Conservation (phyloP, 1,284 basidiomycete species). For the Marasmius sp. region DNA sequence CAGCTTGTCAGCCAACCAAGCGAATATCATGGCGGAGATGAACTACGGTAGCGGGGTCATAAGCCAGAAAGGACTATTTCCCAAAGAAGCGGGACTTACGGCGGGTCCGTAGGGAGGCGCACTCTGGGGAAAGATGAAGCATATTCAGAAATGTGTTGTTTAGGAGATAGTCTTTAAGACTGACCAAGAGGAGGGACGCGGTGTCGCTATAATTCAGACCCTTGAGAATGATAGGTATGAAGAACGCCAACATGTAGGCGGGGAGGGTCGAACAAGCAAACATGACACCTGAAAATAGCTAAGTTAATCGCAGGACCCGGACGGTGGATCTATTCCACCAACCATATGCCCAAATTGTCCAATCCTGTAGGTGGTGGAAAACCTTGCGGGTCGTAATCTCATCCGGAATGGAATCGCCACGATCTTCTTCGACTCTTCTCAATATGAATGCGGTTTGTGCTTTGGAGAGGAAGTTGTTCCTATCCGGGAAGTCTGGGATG, state of each 20-base stretch:
- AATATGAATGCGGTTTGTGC: constrained; percentile 5
- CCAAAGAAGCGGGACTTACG: constrained; percentile 2
- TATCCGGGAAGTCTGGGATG: constrained; percentile 11
- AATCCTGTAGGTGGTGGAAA: constrained; percentile 36
- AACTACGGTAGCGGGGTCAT: constrained; percentile 17
- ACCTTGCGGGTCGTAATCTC: constrained; percentile 34
- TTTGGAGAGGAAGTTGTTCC: constrained; percentile 8
- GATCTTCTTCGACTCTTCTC: constrained; percentile 8
- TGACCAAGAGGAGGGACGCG: constrained; percentile 31
- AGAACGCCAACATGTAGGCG: constrained; percentile 40
- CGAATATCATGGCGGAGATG: constrained; percentile 35
- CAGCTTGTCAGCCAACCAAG: constrained; percentile 40
- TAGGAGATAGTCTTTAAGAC: constrained; percentile 1
- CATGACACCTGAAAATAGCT: constrained; percentile 32
- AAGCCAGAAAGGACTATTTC: constrained; percentile 12
- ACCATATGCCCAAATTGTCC: constrained; percentile 46
- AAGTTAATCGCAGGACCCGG: background rate
- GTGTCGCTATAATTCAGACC: constrained; percentile 35
- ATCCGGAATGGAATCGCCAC: constrained; percentile 29
- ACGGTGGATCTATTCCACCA: constrained; percentile 3
- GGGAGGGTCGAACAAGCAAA: constrained; percentile 41
- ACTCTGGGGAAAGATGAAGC: background rate
- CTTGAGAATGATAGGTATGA: constrained; percentile 40
- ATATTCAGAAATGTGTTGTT: background rate
- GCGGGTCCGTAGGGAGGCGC: background rate